Evolutionary conservation across 371 early-diverging fungal genomes (phyloP).

Genomic region (Lichtheimia ramosa): DNA sequence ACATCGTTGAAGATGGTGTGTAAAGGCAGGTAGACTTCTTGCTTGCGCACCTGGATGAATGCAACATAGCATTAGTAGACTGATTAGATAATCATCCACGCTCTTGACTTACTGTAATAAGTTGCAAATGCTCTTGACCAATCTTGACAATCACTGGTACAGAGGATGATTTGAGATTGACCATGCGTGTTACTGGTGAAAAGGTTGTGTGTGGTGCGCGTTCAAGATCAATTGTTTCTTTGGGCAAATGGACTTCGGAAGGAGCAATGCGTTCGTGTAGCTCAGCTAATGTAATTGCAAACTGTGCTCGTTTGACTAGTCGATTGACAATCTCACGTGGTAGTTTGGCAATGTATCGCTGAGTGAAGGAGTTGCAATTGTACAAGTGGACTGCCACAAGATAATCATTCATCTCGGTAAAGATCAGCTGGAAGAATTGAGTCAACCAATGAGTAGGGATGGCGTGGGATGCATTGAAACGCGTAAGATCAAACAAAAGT

Average conservation of each 20-base stretch:
- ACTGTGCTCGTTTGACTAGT: conserved; percentile 61
- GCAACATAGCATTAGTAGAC: background rate
- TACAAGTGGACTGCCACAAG: conserved; percentile 63
- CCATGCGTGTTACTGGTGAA: conserved; percentile 60
- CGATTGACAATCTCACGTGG: conserved; percentile 56
- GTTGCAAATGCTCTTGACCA: conserved; percentile 76
- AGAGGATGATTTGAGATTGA: conserved; percentile 34
- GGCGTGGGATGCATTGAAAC: conserved; percentile 75
- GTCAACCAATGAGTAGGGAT: conserved; percentile 73
- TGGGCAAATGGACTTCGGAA: conserved; percentile 73
- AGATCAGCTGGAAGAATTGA: conserved; percentile 74
- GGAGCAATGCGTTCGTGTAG: conserved; percentile 68
- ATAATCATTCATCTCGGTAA: conserved; percentile 57
- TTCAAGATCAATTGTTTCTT: conserved; percentile 67
- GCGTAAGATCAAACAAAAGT: conserved; percentile 80
- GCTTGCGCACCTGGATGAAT: conserved; percentile 50
- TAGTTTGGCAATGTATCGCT: conserved; percentile 60
- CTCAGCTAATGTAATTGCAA: conserved; percentile 61
- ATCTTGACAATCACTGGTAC: conserved; percentile 82
- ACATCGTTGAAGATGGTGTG: conserved; percentile 79
- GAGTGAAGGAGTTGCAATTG: conserved; percentile 74
- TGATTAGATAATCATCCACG: background rate
- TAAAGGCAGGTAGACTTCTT: conserved; percentile 66
- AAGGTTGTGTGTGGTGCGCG: conserved; percentile 60
- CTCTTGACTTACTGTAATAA: conserved; percentile 50